These are phyloP conservation scores for Ilyonectria mors-panacis DNA, from an alignment of 2,329 filamentous ascomycete species.

Conservation along the genomic window DNA sequence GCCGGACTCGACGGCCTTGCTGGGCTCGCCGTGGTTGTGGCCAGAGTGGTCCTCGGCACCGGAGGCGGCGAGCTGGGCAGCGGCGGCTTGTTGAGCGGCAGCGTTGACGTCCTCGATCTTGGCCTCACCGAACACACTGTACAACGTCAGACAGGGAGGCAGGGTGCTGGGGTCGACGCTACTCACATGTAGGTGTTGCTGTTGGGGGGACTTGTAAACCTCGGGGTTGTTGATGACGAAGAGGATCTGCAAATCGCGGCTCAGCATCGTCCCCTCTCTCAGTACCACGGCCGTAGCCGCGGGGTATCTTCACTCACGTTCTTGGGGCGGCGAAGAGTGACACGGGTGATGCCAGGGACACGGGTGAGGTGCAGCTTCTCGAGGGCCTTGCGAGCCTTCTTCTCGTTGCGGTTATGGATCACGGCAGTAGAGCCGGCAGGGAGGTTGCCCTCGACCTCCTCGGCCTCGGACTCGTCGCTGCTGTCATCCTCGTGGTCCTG, in stretches of 20 bases:
- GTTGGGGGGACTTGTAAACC: slow-evolving; percentile 98
- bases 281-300: slow-evolving; percentile 16
- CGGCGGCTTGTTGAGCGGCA: slow-evolving; percentile 94
- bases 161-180: background rate
- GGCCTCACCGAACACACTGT: slow-evolving; percentile 98
- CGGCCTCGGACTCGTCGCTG: slow-evolving; percentile 83
- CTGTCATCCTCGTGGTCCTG: slow-evolving; percentile 79
- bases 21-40: slow-evolving; percentile 80
- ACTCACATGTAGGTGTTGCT: slow-evolving; percentile 99
- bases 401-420: slow-evolving; percentile 99
- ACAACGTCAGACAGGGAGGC: slow-evolving; percentile 25
- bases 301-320: slow-evolving; percentile 81
- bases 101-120: slow-evolving; percentile 99
- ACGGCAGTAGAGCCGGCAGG: slow-evolving; percentile 90
- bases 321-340: slow-evolving; percentile 98
- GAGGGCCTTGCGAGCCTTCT: slow-evolving; percentile 99
- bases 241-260: slow-evolving; percentile 78
- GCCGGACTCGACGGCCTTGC: slow-evolving; percentile 72
- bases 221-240: slow-evolving; percentile 99
- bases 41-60: slow-evolving; percentile 76
- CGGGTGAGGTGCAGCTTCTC: slow-evolving; percentile 98
- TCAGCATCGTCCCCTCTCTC: slow-evolving; percentile 42
- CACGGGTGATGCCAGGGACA: slow-evolving; percentile 96
- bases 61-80: slow-evolving; percentile 90
- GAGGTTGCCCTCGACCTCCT: slow-evolving; percentile 83